Evolutionary conservation across 1,139 yeast species (phyloP), one percentile per base, ranked within the genome.

Genomic region (Pichia sp.): DNA sequence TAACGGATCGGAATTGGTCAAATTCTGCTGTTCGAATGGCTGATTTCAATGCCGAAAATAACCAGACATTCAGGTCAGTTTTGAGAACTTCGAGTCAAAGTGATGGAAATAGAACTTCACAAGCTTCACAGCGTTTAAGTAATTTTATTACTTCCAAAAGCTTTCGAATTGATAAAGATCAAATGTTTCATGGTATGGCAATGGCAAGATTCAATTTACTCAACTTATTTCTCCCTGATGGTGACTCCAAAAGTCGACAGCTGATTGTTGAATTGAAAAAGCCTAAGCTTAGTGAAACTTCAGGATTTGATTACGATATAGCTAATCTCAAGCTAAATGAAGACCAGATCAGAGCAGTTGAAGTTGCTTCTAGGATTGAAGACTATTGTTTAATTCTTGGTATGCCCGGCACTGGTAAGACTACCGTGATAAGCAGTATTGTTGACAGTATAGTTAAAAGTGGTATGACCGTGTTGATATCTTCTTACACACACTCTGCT

Each of bases 341-440:
- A 0, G 96, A 90, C 63, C 99, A 93, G 66, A 59, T 73, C 5
- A 63, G 59, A 1, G 98, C 98, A 0, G 76, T 93, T 47, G 77
- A 81, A 12, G 79, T 77, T 60, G 90, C 83, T 0, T 67, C 90
- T 52, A 68, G 77, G 20, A 79, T 95, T 0, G 71, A 84, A 51
- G 96, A 92, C 66, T 93, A 88, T 67, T 76, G 93, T 2, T 74
- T 93, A 60, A 80, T 93, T 38, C 72, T 92, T 55, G 99, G 99
- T 1, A 93, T 95, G 99, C 99, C 99, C 0, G 99, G 99, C 2
- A 93, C 99, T 0, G 99, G 99, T 16, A 93, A 95, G 67, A 93
- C 99, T 0, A 92, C 98, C 0, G 87, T 92, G 0, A 89, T 93
- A 57, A 89, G 95, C 0, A 84, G 85, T 49, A 68, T 93, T 16